Evolutionary conservation across 306 rosid genomes (phyloP).

Genomic region (Myrica gale): DNA sequence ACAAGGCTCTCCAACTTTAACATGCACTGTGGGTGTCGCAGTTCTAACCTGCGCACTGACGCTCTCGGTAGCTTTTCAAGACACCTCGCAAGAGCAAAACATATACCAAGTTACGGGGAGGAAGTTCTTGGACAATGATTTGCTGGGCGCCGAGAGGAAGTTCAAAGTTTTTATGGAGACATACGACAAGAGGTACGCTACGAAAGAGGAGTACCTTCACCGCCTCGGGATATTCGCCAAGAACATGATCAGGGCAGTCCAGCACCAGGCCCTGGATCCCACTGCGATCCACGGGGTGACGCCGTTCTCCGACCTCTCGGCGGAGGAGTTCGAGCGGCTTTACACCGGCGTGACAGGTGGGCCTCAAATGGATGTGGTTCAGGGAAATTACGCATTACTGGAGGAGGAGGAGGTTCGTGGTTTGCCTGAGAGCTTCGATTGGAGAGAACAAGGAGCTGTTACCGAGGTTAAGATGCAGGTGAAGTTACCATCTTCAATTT

Average conservation of each 20-base stretch:
- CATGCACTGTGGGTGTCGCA: conserved; percentile 34
- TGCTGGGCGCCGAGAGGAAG: conserved; percentile 51
- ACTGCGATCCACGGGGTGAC: conserved; percentile 83
- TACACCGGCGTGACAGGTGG: conserved; percentile 59
- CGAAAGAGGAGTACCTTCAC: conserved; percentile 66
- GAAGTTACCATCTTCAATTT: neutral
- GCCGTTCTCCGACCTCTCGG: conserved; percentile 68
- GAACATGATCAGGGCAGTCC: conserved; percentile 64
- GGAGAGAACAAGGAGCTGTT: conserved; percentile 92
- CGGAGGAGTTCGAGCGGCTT: conserved; percentile 58
- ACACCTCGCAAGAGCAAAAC: conserved; percentile 15
- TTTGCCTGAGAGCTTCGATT: conserved; percentile 78
- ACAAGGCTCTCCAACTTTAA: conserved; percentile 16
- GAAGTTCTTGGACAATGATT: conserved; percentile 25
- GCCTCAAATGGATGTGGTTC: neutral
- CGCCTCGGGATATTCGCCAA: conserved; percentile 64
- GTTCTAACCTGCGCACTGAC: conserved; percentile 44
- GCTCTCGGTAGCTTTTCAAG: conserved; percentile 23
- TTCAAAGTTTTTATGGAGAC: conserved; percentile 63
- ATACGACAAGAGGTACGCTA: conserved; percentile 56
- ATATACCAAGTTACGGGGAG: conserved; percentile 41
- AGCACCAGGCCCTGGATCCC: conserved; percentile 79
- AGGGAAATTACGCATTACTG: conserved; percentile 22
- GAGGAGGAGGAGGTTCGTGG: conserved; percentile 43
- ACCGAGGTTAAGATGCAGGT: conserved; percentile 90